Conservation (phyloP, 495 filamentous ascomycete genomes). For the Chaetomium fimeti region DNA sequence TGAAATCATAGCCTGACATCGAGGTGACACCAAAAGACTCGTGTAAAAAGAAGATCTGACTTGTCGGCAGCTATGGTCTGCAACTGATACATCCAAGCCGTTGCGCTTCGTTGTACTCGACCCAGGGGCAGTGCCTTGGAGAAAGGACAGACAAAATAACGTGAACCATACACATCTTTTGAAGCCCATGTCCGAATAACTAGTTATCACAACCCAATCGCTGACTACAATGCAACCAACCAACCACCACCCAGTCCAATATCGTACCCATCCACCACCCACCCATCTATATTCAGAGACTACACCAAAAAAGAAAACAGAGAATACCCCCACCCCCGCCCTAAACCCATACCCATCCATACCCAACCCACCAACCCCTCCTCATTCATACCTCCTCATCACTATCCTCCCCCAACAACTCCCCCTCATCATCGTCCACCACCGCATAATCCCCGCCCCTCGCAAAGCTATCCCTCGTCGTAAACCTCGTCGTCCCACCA, state of each 20-base stretch:
- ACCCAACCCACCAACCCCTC: background rate
- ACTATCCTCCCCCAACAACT: conserved; percentile 86
- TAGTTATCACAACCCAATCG: background rate
- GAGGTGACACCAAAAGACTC: too few relatives aligned
- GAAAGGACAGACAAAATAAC: background rate
- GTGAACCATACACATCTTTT: background rate
- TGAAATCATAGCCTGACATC: background rate
- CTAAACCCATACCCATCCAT: background rate
- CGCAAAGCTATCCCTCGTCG: conserved; percentile 79
- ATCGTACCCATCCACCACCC: background rate
- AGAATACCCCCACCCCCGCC: background rate
- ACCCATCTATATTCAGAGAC: background rate
- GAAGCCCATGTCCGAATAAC: background rate
- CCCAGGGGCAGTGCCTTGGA: background rate
- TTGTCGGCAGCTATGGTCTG: too few relatives aligned
- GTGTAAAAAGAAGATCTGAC: too few relatives aligned
- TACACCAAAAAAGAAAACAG: background rate
- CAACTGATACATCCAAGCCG: too few relatives aligned
- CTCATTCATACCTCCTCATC: conserved; percentile 72
- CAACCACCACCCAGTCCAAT: background rate
- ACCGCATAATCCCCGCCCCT: conserved; percentile 81
- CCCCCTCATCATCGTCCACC: conserved; percentile 90
- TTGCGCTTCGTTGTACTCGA: background rate
- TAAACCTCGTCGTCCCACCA: conserved; percentile 64
- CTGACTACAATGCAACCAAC: background rate